Evolutionary conservation across 306 rosid genomes (phyloP), one percentile per base, ranked within the genome.

Genomic region (Malus orientalis): DNA sequence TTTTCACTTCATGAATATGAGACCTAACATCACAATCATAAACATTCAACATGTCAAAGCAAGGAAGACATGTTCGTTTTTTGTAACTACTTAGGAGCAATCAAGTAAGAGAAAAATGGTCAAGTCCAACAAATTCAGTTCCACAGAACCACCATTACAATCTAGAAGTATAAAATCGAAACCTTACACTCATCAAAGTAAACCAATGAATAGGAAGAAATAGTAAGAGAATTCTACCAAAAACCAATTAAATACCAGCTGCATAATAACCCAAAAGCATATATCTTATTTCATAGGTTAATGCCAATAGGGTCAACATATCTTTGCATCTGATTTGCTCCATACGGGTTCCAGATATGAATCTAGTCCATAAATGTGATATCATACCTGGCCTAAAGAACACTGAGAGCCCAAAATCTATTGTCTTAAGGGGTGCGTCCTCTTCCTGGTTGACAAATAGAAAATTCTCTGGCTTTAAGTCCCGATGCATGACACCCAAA

Each of bases 401-500:
- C 67, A 92, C 78, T 0, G 99, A 92, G 55, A 95, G 92, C 55
- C 99, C 99, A 77, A 95, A 95, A 83, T 95, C 99, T n/a, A 92
- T 95, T 0, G 97, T 88, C 79, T 92, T 95, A 42, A 95, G 92
- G 0, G 89, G 80, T 1, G 97, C 84, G 4, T 95, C 99, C 81
- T 95, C 99, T 57, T 92, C 87, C 6, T 87, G 87, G 67, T 42
- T 67, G 60, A 88, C 76, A 80, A 95, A 95, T 9, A 95, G 87
- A 72, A 95, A 92, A 83, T 95, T 95, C 82, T 95, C 99, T 0
- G 97, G 97, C 85, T 95, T 94, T 88, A 94, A 86, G 58, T 94
- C 98, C 59, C 97, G 79, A 76, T 95, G 97, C 97, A 95, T 95
- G 78, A 95, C 99, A 59, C 99, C 99, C 59, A 95, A 75, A 67